These are phyloP conservation scores for Triticum aestivum DNA, from an alignment of 176 grass and related monocot species.

Conservation along the genomic window DNA sequence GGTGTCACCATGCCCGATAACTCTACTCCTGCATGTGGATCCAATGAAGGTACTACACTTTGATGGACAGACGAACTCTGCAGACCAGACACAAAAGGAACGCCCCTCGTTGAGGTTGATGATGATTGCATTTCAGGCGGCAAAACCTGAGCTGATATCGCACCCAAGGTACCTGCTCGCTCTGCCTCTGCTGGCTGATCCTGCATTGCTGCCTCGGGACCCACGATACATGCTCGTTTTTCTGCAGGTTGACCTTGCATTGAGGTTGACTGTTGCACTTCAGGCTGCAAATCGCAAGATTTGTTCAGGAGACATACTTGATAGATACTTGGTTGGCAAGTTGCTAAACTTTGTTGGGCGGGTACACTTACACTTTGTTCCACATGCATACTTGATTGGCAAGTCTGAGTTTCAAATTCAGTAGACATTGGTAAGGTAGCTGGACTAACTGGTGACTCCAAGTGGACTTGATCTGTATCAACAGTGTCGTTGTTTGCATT, in stretches of 20 bases:
- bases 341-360: conserved; percentile 8
- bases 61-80: neutral
- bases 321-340: neutral
- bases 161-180: conserved; percentile 8
- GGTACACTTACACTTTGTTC: conserved; percentile 21
- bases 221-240: conserved; percentile 18
- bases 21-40: conserved; percentile 11
- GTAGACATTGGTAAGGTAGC: neutral
- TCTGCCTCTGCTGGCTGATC: conserved; percentile 19
- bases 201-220: neutral
- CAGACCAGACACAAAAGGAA: neutral
- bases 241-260: conserved; percentile 17
- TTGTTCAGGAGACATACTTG: too few relatives aligned
- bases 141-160: conserved; percentile 1
- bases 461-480: neutral
- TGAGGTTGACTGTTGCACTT: conserved; percentile 28
- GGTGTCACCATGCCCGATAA: neutral
- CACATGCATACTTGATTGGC: conserved; percentile 8
- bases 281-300: conserved; percentile 9
- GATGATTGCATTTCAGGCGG: conserved; percentile 14
- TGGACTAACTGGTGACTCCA: neutral
- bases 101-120: neutral
- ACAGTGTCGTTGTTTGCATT: conserved; percentile 8
- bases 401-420: conserved; percentile 17
- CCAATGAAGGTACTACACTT: neutral